Evolutionary conservation across 495 filamentous ascomycete species (phyloP).

Genomic region (Hyaloscypha hepaticicola): DNA sequence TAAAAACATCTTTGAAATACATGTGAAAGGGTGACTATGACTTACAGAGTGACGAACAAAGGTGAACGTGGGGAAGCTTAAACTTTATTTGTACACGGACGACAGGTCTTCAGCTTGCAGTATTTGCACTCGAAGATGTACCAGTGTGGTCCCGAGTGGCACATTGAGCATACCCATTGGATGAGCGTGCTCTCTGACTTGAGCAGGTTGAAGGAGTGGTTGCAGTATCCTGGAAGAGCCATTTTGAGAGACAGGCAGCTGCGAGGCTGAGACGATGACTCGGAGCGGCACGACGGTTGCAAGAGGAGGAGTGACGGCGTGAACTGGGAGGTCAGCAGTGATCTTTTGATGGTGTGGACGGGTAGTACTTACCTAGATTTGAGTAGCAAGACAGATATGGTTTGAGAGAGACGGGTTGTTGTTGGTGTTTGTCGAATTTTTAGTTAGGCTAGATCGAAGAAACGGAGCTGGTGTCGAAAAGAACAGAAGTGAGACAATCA

Average conservation of each 20-base stretch:
- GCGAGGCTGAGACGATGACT: not conserved
- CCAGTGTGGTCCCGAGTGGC: slow-evolving; percentile 77
- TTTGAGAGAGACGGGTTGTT: not conserved
- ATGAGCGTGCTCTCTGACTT: slow-evolving; percentile 74
- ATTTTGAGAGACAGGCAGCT: slow-evolving; percentile 41
- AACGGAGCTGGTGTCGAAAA: not conserved
- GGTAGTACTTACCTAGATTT: not conserved
- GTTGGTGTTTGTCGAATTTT: not conserved
- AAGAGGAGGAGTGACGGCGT: not conserved
- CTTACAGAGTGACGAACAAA: not conserved
- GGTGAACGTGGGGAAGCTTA: slow-evolving; percentile 14
- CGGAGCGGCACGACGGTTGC: not conserved
- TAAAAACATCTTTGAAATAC: too few relatives aligned
- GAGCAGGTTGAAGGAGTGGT: slow-evolving; percentile 72
- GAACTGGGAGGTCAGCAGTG: not conserved
- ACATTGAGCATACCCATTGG: slow-evolving; percentile 75
- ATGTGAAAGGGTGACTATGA: too few relatives aligned
- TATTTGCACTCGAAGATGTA: slow-evolving; percentile 77
- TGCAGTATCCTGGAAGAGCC: slow-evolving; percentile 63
- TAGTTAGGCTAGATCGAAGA: not conserved
- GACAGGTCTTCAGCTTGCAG: slow-evolving; percentile 75
- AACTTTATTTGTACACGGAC: slow-evolving; percentile 52
- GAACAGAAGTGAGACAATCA: not conserved
- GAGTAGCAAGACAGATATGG: not conserved
- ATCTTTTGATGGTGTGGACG: not conserved